Percentiles rank a stretch among this genome's conserved stretches.
Evolutionary conservation across 306 rosid species (phyloP).

Genomic region (Pterocarpus macrocarpus): DNA sequence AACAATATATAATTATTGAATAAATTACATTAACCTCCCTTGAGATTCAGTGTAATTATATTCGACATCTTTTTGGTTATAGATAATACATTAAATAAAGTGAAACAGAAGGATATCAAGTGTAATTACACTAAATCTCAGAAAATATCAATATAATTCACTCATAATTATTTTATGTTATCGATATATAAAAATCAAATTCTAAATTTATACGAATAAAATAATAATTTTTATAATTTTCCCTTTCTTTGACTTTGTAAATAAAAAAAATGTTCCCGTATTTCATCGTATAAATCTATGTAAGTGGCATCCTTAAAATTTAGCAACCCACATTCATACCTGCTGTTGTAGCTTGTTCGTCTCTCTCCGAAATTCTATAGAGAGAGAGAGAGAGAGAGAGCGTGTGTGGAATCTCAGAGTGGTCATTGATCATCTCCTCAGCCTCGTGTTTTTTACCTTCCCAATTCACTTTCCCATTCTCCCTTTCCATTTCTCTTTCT

Average conservation of each 20-base stretch:
- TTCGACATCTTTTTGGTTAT: too few species aligned
- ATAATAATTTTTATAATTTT: neutral
- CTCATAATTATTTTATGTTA: too few species aligned
- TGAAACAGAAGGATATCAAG: too few species aligned
- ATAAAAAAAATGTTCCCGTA: neutral
- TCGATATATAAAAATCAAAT: too few species aligned
- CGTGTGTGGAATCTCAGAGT: constrained; percentile 36
- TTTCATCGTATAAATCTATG: constrained; percentile 45
- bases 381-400: constrained; percentile 21
- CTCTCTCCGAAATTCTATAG: constrained; percentile 39
- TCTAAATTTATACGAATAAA: neutral
- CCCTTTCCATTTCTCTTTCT: constrained; percentile 16
- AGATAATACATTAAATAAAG: too few species aligned
- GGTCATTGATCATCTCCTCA: constrained; percentile 4
- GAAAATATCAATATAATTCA: too few species aligned
- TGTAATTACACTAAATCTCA: too few species aligned
- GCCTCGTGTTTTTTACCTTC: constrained; percentile 44
- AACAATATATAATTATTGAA: too few species aligned
- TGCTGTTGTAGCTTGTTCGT: neutral
- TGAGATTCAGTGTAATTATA: too few species aligned
- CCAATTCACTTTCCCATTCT: constrained; percentile 31
- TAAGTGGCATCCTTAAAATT: constrained; percentile 27
- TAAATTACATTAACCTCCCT: too few species aligned
- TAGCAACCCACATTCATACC: constrained; percentile 36
- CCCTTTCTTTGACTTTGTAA: neutral